Base-by-base conservation (phyloP, 164 flowering plant genomes). In the Piper longum region DNA sequence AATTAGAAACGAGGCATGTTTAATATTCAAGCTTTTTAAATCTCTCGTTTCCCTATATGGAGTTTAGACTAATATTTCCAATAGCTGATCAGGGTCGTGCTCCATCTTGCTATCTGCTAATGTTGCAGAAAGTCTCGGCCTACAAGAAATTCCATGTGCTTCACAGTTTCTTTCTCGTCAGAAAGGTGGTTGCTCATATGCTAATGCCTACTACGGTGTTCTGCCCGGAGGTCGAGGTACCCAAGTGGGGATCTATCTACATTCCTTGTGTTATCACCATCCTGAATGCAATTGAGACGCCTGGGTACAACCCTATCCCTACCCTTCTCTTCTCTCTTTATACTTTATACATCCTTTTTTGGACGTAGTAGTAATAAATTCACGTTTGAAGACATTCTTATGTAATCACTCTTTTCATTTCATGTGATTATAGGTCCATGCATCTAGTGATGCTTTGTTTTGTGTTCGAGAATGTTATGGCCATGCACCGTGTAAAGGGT, bases 101-200 rank as follows among this genome's bases (percentile, higher is more conserved):
- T 14, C 11, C 11, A 9, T 26, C 36, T 26, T 26, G 36, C 36
- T 5, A 2, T 42, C 58, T 48, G 52, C 0, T 9, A 7, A 4
- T 41, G 62, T 36, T 78, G 78, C 95, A 93, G 97, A 91, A 80
- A 76, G 96, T 95, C 14, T 72, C 62, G 5, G 67, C 81, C 63
- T 91, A 91, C 90, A 95, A 95, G 90, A 95, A 91, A 74, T 74
- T 95, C 0, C 80, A 95, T 74, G 96, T 91, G 69, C 87, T 95
- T 60, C 91, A 95, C 78, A 91, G 91, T 79, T 95, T 95, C 82
- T 93, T 93, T 87, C 77, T 95, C 6, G 97, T 95, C 11, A 66
- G 99, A 42, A 95, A 95, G 83, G 75, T 95, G 74, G 72, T 84
- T n/a, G 99, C 97, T 16, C 99, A 95, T 67, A 76, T 95, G 2